A percentile compares a stretch with the other conserved stretches of the same genome.
These are phyloP conservation scores for Metschnikowia arizonensis DNA, from an alignment of 805 yeast species.

Conservation along the genomic window DNA sequence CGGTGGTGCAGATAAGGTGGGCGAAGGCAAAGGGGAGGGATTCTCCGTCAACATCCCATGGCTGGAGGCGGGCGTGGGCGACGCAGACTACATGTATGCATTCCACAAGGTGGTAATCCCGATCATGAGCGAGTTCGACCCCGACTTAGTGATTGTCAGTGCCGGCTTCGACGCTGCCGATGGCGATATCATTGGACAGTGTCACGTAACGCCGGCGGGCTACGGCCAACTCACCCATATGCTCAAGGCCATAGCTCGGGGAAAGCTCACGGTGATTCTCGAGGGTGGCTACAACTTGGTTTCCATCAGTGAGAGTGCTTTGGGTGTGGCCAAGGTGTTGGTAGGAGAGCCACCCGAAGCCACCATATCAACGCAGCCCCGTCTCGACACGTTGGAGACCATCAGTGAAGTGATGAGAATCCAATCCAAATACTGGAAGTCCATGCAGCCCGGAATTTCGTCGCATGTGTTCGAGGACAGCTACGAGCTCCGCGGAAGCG, in stretches of 20 bases:
- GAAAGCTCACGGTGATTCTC: constrained; percentile 80
- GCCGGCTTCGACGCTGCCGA: constrained; percentile 99
- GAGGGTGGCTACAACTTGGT: constrained; percentile 98
- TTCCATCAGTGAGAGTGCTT: constrained; percentile 83
- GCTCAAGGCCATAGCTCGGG: constrained; percentile 82
- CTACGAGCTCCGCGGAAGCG: constrained; percentile 34
- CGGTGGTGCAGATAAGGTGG: constrained; percentile 77
- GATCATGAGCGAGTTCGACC: constrained; percentile 79
- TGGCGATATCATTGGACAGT: constrained; percentile 95
- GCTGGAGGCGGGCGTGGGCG: constrained; percentile 88
- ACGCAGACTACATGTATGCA: constrained; percentile 92
- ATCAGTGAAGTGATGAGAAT: constrained; percentile 74
- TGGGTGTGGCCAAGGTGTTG: constrained; percentile 85
- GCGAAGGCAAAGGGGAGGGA: constrained; percentile 85
- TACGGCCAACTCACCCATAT: constrained; percentile 95
- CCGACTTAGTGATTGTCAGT: constrained; percentile 88
- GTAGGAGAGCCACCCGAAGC: constrained; percentile 94
- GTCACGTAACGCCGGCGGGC: constrained; percentile 92
- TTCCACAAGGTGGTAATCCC: constrained; percentile 85
- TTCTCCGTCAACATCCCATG: constrained; percentile 88
- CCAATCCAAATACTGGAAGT: constrained; percentile 86
- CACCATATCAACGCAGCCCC: constrained; percentile 62
- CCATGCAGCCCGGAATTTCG: constrained; percentile 65
- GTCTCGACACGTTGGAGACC: constrained; percentile 70
- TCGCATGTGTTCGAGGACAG: constrained; percentile 38